Evolutionary conservation across 2,329 filamentous ascomycete species (phyloP).

Genomic region (Akanthomyces uredinophilus): DNA sequence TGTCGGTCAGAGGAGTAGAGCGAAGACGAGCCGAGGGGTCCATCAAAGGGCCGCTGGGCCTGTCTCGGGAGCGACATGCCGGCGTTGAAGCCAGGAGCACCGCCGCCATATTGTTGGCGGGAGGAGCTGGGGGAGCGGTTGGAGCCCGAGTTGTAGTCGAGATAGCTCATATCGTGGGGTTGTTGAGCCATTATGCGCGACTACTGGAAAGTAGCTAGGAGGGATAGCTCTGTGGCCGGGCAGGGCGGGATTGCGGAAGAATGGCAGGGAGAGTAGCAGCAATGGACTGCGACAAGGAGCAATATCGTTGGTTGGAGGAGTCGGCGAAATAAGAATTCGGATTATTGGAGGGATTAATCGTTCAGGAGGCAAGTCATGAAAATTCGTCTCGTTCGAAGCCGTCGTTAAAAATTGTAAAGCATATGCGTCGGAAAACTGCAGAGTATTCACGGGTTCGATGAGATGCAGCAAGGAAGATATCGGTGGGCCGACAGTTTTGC

Average conservation of each 20-base stretch:
- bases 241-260: not conserved
- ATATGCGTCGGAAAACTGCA: not conserved
- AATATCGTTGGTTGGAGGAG: not conserved
- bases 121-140: conserved; percentile 67
- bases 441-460: not conserved
- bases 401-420: conserved; percentile 3
- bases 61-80: conserved; percentile 40
- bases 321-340: not conserved
- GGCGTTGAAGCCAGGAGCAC: conserved; percentile 44
- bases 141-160: conserved; percentile 56
- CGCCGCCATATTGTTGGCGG: conserved; percentile 48
- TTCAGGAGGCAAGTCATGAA: conserved; percentile 10
- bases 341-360: not conserved
- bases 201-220: not conserved
- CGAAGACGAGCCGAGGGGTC: conserved; percentile 55
- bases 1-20: conserved; percentile 68
- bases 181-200: conserved; percentile 39
- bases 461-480: not conserved
- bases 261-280: not conserved
- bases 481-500: not conserved
- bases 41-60: conserved; percentile 74
- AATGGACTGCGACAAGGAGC: not conserved
- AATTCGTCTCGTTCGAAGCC: conserved; percentile 11
- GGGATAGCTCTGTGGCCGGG: not conserved
- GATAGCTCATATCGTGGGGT: conserved; percentile 60